Base-by-base conservation (phyloP, 192 early-diverging fungal genomes). In the Diversispora epigaea region DNA sequence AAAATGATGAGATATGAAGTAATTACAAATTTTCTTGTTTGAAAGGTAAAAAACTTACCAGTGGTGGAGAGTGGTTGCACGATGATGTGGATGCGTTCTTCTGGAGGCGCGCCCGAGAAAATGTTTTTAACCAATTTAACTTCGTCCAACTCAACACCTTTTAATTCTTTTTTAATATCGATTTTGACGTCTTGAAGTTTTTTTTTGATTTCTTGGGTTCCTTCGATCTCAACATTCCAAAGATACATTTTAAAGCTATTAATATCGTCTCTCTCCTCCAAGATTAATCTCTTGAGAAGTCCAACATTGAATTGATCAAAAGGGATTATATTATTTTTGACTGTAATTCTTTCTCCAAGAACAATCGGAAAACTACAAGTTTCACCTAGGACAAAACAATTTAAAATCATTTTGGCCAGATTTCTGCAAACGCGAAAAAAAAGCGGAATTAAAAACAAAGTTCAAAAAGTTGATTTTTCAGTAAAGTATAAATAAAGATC, bases 1-100 rank as follows among this genome's bases (percentile, higher is more conserved):
- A 66, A 66, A 66, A 39, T 2, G 0, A 66, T 66, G 64, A 66
- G 64, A 66, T 66, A 66, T 66, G 64, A 66, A 40, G 43, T 66
- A 21, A 66, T 40, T 50, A 40, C 39, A 44, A 66, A 66, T 66
- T 66, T 1, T 66, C 64, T 66, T 66, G 64, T 66, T 40, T 40
- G 41, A 32, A 32, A 66, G 39, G 25, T 10, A 25, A 22, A 66
- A 10, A 60, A 66, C 64, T 66, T 40, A 66, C 44, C 64, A 45
- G 25, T 32, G 25, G 25, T 32, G 25, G 39, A 2, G 10, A 4
- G n/a, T 3, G 39, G 64, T 40, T 66, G 64, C 44, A 66, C 64
- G n/a, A 66, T 66, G n/a, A 66, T 66, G 11, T 25, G 64, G n/a
- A 60, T 22, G n/a, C 14, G 49, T 0, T 50, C 6, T 50, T 32